Conservation (phyloP, 2,329 filamentous ascomycete species). For the Penicillium digitatum region DNA sequence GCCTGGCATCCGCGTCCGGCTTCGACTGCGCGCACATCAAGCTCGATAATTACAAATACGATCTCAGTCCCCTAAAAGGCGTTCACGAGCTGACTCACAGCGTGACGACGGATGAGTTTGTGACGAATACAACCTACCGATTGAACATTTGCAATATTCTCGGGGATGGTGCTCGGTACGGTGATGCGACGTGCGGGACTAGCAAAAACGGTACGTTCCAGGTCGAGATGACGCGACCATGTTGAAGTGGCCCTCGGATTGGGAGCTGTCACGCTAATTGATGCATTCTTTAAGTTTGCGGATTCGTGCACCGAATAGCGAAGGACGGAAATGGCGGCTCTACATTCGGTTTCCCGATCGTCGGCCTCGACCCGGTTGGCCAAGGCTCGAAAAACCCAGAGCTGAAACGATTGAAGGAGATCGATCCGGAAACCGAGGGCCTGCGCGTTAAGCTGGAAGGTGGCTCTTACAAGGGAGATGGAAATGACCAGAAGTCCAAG, state of each 20-base stretch:
- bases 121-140: slow-evolving; percentile 38
- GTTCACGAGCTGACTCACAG: slow-evolving; percentile 36
- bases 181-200: slow-evolving; percentile 29
- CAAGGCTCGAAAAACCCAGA: slow-evolving; percentile 55
- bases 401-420: slow-evolving; percentile 61
- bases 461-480: slow-evolving; percentile 51
- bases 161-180: slow-evolving; percentile 25
- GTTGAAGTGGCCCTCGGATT: neutral
- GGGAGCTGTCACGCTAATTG: neutral
- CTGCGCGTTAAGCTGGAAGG: slow-evolving; percentile 65
- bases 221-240: neutral
- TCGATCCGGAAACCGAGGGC: slow-evolving; percentile 67
- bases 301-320: slow-evolving; percentile 57
- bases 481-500: slow-evolving; percentile 56
- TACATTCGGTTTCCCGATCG: slow-evolving; percentile 65
- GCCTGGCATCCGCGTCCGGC: slow-evolving; percentile 28
- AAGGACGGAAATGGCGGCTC: slow-evolving; percentile 50
- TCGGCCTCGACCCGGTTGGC: slow-evolving; percentile 61
- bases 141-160: slow-evolving; percentile 36
- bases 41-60: slow-evolving; percentile 37
- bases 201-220: slow-evolving; percentile 35
- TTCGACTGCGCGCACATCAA: slow-evolving; percentile 41
- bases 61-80: slow-evolving; percentile 38
- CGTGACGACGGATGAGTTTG: slow-evolving; percentile 24
- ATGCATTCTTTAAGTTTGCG: slow-evolving; percentile 61